A percentile compares a stretch with the other conserved stretches of the same genome.
phyloP scores from a whole-genome alignment of 1,139 yeast species.

The Geotrichum carabidarum region DNA sequence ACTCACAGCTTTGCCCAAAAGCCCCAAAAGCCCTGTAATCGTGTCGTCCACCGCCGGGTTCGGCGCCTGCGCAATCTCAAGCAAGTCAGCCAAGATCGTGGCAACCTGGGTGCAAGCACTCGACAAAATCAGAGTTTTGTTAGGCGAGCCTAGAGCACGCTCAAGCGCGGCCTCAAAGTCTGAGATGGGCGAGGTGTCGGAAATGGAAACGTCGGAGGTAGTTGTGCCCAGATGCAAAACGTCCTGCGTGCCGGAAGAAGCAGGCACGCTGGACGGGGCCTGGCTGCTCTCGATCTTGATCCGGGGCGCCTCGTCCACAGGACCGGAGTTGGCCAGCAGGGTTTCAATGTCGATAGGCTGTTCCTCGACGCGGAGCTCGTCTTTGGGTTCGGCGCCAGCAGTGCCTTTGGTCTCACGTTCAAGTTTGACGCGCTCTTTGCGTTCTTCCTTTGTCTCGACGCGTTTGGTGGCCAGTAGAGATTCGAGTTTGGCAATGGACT shows the following conservation, averaged over 20 bases:
- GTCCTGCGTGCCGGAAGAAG: neutral
- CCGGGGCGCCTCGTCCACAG: neutral
- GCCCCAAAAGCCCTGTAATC: neutral
- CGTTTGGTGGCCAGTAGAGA: slow-evolving; percentile 19
- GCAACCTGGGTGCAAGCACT: neutral
- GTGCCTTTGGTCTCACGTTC: slow-evolving; percentile 8
- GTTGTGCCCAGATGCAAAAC: neutral
- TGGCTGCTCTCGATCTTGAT: neutral
- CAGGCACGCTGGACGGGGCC: neutral
- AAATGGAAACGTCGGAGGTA: neutral
- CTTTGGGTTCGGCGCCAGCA: neutral
- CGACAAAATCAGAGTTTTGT: neutral
- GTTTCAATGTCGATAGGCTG: slow-evolving; percentile 1
- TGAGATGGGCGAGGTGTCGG: neutral
- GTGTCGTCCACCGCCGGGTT: neutral
- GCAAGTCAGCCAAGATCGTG: neutral
- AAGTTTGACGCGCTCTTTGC: slow-evolving; percentile 5
- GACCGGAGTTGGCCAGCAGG: neutral
- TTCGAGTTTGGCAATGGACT: slow-evolving; percentile 23
- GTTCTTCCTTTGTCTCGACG: slow-evolving; percentile 19
- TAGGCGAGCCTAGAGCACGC: neutral
- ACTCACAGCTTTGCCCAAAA: neutral
- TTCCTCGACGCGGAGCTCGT: neutral
- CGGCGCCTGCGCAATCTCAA: neutral
- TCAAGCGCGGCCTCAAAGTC: neutral